A percentile compares a stretch with the other conserved stretches of the same genome.
Conservation (phyloP, 805 yeast genomes). For the Ascoidea tarda region DNA sequence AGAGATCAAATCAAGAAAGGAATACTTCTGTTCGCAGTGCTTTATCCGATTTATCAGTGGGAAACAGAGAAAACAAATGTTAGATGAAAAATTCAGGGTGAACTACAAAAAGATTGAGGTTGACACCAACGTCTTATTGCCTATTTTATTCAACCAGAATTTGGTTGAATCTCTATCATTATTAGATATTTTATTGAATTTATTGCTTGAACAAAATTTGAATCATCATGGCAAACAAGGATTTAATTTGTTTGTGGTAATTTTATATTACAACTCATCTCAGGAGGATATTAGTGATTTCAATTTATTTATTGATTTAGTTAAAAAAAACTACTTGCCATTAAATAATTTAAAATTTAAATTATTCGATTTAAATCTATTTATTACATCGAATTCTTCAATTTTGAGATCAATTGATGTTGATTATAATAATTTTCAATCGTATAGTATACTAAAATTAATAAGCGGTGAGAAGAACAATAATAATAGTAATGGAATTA, state of each 20-base stretch:
- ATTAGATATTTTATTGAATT: conserved; percentile 24
- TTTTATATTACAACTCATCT: conserved; percentile 4
- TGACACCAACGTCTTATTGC: conserved; percentile 18
- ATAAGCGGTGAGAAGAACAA: neutral
- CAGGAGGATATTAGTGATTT: neutral
- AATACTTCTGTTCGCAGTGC: conserved; percentile 24
- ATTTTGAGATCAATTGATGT: neutral
- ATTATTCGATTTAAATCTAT: no score
- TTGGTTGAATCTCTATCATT: conserved; percentile 19
- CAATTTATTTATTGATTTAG: neutral
- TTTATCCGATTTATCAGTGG: conserved; percentile 27
- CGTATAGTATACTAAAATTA: neutral
- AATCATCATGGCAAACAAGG: conserved; percentile 24
- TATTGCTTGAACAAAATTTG: conserved; percentile 22
- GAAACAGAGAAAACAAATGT: conserved; percentile 30
- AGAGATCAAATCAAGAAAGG: conserved; percentile 22
- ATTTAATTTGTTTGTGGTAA: conserved; percentile 23
- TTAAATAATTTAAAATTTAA: no score
- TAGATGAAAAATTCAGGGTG: conserved; percentile 25
- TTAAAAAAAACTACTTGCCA: no score
- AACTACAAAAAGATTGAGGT: conserved; percentile 21
- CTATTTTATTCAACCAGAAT: conserved; percentile 24
- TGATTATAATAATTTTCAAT: neutral
- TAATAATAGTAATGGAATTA: no score
- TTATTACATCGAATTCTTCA: neutral